These are phyloP conservation scores for Lactarius psammicola DNA, from an alignment of 768 basidiomycete species.

Conservation along the genomic window DNA sequence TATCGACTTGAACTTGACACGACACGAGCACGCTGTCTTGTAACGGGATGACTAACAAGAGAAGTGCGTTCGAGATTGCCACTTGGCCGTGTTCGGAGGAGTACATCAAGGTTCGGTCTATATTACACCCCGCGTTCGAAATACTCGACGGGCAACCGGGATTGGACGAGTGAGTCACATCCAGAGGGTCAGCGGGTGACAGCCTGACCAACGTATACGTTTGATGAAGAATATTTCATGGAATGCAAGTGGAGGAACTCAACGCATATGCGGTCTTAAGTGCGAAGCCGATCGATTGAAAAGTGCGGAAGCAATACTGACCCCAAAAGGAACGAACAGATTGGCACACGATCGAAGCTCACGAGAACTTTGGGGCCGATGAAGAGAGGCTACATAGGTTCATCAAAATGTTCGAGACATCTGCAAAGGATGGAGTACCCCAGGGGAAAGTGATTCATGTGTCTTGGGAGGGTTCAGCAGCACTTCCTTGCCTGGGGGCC, in stretches of 20 bases:
- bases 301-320: constrained; percentile 1
- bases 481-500: constrained; percentile 13
- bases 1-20: no score
- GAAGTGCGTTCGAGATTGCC: constrained; percentile 9
- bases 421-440: constrained; percentile 7
- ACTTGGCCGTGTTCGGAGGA: constrained; percentile 20
- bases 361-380: neutral
- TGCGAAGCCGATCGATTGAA: neutral
- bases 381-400: neutral
- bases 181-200: neutral
- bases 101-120: constrained; percentile 6
- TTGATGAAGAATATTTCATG: constrained; percentile 8
- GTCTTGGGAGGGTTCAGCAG: constrained; percentile 1
- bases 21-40: neutral
- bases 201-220: neutral
- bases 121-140: constrained; percentile 9
- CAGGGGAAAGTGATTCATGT: constrained; percentile 12
- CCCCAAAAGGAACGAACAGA: neutral
- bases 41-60: neutral
- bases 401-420: constrained; percentile 13
- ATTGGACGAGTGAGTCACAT: constrained; percentile 7
- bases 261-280: constrained; percentile 10
- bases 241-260: constrained; percentile 8
- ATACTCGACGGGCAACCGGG: neutral
- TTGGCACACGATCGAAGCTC: constrained; percentile 12